Base-by-base conservation (phyloP, 176 grass and related monocot species). In the Triticum aestivum region DNA sequence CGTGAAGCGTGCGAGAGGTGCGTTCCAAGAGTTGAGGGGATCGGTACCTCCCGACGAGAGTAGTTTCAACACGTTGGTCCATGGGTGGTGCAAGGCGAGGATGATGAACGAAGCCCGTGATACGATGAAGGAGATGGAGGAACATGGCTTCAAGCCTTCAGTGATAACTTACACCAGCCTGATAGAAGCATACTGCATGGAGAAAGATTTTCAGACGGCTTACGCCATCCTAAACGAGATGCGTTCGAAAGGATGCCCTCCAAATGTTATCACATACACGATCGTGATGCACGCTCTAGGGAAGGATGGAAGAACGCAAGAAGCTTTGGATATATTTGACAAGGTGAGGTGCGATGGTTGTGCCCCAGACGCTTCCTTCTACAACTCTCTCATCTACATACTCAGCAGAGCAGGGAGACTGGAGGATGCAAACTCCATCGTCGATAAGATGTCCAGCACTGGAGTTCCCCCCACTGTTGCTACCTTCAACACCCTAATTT, bases 401-500 rank as follows among this genome's bases (percentile, higher is more conserved):
- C 81, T 92, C 69, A 86, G 90, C 59, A 90, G 84, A 87, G 77
- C 86, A 47, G 92, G 95, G 45, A 72, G 81, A 67, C 76, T 92
- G 24, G 81, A 80, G 75, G 92, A 94, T 88, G 86, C 92, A 49
- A 73, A 88, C 34, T 85, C 83, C 27, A 51, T 97, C 38, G 86
- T 89, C 52, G 65, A 89, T 29, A 90, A 92, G 61, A 97, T 97
- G 95, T 66, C 20, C 32, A 66, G 58, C 62, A 86, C 70, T 37
- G 83, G 90, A 65, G 86, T 94, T 23, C 52, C 78, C 26, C 90
- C 90, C 14, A 88, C 92, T 61, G 68, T 65, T 27, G 87, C 66
- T 39, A 97, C 95, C 79, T 97, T 89, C 73, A 92, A 94, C 83
- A 97, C 92, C 49, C 81, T 94, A 73, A 97, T 97, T 89, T 97